These are phyloP conservation scores for Penicillium odoratum DNA, from an alignment of 495 filamentous ascomycete genomes.

Conservation along the genomic window DNA sequence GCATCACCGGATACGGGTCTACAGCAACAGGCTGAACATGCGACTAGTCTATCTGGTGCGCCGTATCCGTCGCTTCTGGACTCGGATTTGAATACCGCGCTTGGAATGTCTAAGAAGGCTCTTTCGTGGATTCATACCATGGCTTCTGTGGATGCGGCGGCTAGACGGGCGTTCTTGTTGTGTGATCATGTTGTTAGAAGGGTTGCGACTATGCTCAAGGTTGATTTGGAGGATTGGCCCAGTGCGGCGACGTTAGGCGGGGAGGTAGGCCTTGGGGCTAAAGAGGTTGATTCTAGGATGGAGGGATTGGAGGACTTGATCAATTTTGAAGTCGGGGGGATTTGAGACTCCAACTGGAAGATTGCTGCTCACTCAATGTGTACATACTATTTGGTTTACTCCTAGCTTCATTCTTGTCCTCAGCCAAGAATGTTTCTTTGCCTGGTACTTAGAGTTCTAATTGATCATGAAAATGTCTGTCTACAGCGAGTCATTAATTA, in stretches of 20 bases:
- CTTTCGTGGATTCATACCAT: slow-evolving; percentile 50
- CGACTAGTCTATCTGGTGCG: background rate
- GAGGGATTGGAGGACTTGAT: slow-evolving; percentile 21
- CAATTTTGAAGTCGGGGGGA: slow-evolving; percentile 18
- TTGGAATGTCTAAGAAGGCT: slow-evolving; percentile 49
- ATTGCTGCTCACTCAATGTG: background rate
- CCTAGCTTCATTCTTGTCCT: no score
- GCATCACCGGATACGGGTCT: background rate
- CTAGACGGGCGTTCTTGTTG: slow-evolving; percentile 51
- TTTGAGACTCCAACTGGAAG: background rate
- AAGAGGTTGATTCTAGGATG: slow-evolving; percentile 9
- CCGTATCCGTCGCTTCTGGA: slow-evolving; percentile 6
- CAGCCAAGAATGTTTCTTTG: no score
- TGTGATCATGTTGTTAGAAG: slow-evolving; percentile 30
- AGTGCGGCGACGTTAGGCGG: slow-evolving; percentile 11
- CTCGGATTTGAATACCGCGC: slow-evolving; percentile 26
- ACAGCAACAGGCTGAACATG: background rate
- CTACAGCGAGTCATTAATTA: no score
- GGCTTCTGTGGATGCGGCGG: slow-evolving; percentile 41
- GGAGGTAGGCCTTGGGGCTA: slow-evolving; percentile 1
- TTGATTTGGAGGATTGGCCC: slow-evolving; percentile 37
- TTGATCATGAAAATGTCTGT: no score
- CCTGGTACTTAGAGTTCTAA: no score
- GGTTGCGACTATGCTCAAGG: slow-evolving; percentile 25
- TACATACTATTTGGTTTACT: background rate